A percentile compares a stretch with the other conserved stretches of the same genome.
Conservation (phyloP, 129 eudicot genomes). For the Deinandra increscens region DNA sequence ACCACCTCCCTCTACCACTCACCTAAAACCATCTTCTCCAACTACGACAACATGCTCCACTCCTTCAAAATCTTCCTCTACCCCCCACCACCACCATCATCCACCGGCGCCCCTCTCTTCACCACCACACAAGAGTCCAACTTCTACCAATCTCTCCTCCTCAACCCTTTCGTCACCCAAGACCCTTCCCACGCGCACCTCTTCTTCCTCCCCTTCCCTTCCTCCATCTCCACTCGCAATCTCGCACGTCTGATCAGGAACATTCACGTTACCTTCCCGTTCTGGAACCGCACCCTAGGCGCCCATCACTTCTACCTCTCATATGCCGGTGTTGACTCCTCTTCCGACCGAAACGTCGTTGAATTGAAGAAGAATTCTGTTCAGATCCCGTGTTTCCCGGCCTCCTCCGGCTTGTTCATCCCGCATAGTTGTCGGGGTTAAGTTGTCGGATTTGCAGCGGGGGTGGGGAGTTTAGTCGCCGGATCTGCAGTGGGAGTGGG, state of each 20-base stretch:
- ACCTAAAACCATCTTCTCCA: slow-evolving; percentile 48
- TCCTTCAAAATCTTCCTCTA: slow-evolving; percentile 67
- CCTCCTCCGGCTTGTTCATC: slow-evolving; percentile 54
- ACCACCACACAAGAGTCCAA: slow-evolving; percentile 40
- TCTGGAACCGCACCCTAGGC: slow-evolving; percentile 84
- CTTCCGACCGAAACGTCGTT: slow-evolving; percentile 65
- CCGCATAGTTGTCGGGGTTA: no score
- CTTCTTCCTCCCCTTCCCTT: slow-evolving; percentile 54
- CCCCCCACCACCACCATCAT: slow-evolving; percentile 42
- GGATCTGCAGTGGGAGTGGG: no score
- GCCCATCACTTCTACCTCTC: slow-evolving; percentile 88
- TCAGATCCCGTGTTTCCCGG: slow-evolving; percentile 67
- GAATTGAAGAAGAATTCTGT: slow-evolving; percentile 86
- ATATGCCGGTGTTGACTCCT: slow-evolving; percentile 56
- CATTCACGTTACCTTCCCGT: slow-evolving; percentile 48
- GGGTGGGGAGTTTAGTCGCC: no score
- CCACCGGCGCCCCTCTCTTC: slow-evolving; percentile 19
- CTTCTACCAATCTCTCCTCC: slow-evolving; percentile 48
- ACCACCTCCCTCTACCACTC: slow-evolving; percentile 58
- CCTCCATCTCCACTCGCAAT: slow-evolving; percentile 57
- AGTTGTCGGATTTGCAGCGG: no score
- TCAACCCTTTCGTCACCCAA: slow-evolving; percentile 42
- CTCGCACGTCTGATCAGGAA: slow-evolving; percentile 50
- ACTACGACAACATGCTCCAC: slow-evolving; percentile 67
- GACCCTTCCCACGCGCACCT: slow-evolving; percentile 61